Base-by-base conservation (phyloP, 2,329 filamentous ascomycete species). In the Zymoseptoria crescenta region DNA sequence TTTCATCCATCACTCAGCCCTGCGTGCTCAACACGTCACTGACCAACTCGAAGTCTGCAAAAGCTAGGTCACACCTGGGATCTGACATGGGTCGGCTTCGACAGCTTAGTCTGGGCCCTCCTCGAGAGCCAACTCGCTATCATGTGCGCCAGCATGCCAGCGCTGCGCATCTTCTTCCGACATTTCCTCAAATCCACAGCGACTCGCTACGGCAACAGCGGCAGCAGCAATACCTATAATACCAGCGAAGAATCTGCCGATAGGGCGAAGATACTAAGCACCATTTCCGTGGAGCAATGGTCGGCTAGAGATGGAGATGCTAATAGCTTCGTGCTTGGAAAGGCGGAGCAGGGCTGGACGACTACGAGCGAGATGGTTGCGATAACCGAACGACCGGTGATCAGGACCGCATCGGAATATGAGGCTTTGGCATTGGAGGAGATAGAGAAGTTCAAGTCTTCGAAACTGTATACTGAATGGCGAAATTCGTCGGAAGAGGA, bases 41-140 rank as follows among this genome's bases (percentile, higher is more conserved):
- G n/a, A 45, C 13, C 35, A 1, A n/a, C 10, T 16, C 35, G 16
- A 45, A 45, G 35, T 45, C 35, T 45, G 16, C 51, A 49, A 29
- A 16, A 29, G 8, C 21, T 60, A 19, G 58, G 58, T 9, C 49
- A 54, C 13, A 35, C 56, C 35, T 58, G 52, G 35, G 56, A 58
- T 48, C 35, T 57, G 21, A 58, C 58, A 56, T 60, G 61, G 28
- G 49, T 61, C n/a, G 60, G 60, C 19, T 72, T 71, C 55, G 68
- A 73, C 50, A 70, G 70, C 19, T 77, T 73, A 69, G 64, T 74
- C 2, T 75, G 75, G 73, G 75, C 75, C 2, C 70, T 72, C 2
- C 59, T 76, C 3, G 76, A 78, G 64, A 69, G 73, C 8, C 68
- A 75, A 41, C 67, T 79, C 1, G 76, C 69, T n/a, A 70, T 77